phyloP scores from a whole-genome alignment of 352 stramenopile genomes.

The Pythium monospermum region DNA sequence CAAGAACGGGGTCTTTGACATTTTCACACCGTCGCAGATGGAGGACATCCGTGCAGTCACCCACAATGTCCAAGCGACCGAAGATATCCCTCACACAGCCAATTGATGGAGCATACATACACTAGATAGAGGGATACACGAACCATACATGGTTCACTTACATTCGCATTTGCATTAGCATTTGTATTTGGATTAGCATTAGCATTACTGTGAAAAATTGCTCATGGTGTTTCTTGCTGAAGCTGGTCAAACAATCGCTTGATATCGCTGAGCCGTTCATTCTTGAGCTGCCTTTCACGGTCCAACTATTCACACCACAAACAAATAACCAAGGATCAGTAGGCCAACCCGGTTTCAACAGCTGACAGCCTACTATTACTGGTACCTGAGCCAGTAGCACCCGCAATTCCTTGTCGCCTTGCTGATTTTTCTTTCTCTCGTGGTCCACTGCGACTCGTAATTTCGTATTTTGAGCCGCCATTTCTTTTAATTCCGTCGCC shows the following conservation, averaged over 20 bases:
- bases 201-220: no score
- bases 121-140: no score
- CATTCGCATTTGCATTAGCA: no score
- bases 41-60: no score
- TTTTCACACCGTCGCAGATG: no score
- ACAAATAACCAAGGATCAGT: not conserved
- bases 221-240: conserved; percentile 41
- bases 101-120: no score
- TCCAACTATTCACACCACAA: conserved; percentile 35
- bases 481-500: conserved; percentile 34
- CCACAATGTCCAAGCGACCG: no score
- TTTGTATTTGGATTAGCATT: no score
- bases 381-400: conserved; percentile 52
- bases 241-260: conserved; percentile 74
- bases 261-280: conserved; percentile 65
- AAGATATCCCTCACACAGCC: no score
- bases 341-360: not conserved
- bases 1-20: no score
- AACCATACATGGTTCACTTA: no score
- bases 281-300: conserved; percentile 60
- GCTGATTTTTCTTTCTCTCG: conserved; percentile 35
- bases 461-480: conserved; percentile 46
- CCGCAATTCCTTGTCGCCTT: conserved; percentile 64
- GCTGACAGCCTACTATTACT: not conserved
- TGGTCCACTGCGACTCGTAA: conserved; percentile 37